Evolutionary conservation across 1,284 basidiomycete species (phyloP).

Genomic region (Cutaneotrichosporon cyanovorans): DNA sequence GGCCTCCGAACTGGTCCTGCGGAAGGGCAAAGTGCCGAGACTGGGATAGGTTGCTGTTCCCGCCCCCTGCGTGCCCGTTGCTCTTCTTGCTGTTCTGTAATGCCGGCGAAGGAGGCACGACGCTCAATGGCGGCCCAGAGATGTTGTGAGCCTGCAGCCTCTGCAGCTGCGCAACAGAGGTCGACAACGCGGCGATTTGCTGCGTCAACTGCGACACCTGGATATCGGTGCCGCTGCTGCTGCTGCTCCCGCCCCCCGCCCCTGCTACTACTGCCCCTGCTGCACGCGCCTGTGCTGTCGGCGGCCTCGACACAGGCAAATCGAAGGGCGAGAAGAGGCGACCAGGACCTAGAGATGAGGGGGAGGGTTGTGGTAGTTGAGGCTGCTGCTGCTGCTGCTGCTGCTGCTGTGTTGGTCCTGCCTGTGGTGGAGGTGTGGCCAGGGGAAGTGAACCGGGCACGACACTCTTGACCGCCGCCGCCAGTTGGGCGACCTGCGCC

Average conservation of each 20-base stretch:
- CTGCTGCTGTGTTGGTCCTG: neutral
- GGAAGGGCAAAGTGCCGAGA: neutral
- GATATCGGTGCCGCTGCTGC: neutral
- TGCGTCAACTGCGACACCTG: constrained; percentile 62
- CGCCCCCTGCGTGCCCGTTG: constrained; percentile 8
- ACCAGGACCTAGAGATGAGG: neutral
- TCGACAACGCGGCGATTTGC: constrained; percentile 69
- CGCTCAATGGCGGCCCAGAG: constrained; percentile 1
- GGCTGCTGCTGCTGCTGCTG: neutral
- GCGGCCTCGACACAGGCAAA: constrained; percentile 8
- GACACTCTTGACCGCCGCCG: constrained; percentile 20
- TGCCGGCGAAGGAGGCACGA: neutral
- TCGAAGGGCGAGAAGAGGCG: constrained; percentile 16
- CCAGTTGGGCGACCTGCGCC: constrained; percentile 30
- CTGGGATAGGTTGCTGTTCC: constrained; percentile 1
- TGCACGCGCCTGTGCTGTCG: neutral
- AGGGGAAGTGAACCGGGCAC: constrained; percentile 1
- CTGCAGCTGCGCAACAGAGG: constrained; percentile 71
- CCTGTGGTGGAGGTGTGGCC: no score
- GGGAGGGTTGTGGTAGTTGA: neutral
- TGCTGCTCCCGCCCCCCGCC: neutral
- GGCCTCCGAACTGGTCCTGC: constrained; percentile 3
- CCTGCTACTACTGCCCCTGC: no score
- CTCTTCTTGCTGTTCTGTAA: no score
- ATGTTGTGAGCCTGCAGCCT: constrained; percentile 24